phyloP scores from a whole-genome alignment of 441 rosid species.

The Viola pubescens region DNA sequence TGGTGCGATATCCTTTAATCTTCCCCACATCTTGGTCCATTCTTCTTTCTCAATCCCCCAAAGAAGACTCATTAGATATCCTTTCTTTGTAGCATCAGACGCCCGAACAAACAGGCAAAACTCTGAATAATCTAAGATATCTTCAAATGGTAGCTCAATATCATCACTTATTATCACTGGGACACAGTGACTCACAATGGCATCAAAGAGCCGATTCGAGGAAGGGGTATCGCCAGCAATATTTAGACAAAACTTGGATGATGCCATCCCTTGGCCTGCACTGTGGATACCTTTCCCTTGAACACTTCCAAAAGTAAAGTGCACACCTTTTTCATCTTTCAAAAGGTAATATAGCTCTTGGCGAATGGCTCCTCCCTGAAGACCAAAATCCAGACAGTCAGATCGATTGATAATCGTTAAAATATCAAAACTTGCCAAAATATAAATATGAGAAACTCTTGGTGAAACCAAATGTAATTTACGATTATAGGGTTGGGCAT shows the following conservation, averaged over 20 bases:
- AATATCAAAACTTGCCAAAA: neutral
- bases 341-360: slow-evolving; percentile 20
- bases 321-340: slow-evolving; percentile 22
- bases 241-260: slow-evolving; percentile 75
- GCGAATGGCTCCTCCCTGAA: slow-evolving; percentile 19
- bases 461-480: neutral
- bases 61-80: slow-evolving; percentile 50
- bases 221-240: slow-evolving; percentile 92
- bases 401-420: neutral
- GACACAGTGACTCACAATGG: slow-evolving; percentile 71
- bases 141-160: slow-evolving; percentile 82
- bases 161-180: slow-evolving; percentile 75
- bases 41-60: slow-evolving; percentile 42
- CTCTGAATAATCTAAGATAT: slow-evolving; percentile 63
- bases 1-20: slow-evolving; percentile 51
- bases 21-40: slow-evolving; percentile 66
- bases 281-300: slow-evolving; percentile 14
- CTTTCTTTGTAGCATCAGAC: slow-evolving; percentile 54
- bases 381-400: neutral
- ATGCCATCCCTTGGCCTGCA: slow-evolving; percentile 54
- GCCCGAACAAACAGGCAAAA: slow-evolving; percentile 64
- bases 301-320: slow-evolving; percentile 18
- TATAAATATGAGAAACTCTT: neutral
- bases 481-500: no score
- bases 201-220: slow-evolving; percentile 77